Evolutionary conservation across 2,329 filamentous ascomycete species (phyloP).

Genomic region (Cytospora piceicola): DNA sequence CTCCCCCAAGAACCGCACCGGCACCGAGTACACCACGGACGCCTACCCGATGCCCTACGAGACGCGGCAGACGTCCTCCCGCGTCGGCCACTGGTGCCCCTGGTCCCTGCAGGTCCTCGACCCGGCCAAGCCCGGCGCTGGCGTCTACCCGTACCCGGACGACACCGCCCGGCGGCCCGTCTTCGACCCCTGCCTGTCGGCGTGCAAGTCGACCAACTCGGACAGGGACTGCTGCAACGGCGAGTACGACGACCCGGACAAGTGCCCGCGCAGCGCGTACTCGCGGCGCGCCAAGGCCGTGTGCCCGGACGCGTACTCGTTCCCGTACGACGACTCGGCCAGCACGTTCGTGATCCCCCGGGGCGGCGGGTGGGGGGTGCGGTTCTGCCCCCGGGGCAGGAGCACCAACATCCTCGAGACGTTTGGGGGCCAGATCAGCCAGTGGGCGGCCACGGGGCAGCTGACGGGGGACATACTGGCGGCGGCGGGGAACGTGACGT

Average conservation of each 20-base stretch:
- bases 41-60: slow-evolving; percentile 72
- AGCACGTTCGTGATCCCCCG: slow-evolving; percentile 65
- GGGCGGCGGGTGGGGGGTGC: slow-evolving; percentile 77
- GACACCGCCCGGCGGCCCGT: slow-evolving; percentile 69
- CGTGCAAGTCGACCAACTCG: slow-evolving; percentile 70
- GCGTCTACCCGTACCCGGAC: slow-evolving; percentile 81
- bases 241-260: slow-evolving; percentile 62
- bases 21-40: slow-evolving; percentile 64
- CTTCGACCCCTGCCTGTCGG: slow-evolving; percentile 79
- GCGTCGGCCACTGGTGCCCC: slow-evolving; percentile 74
- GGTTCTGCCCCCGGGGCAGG: slow-evolving; percentile 71
- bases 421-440: slow-evolving; percentile 53
- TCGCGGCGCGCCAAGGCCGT: slow-evolving; percentile 71
- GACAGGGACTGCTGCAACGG: slow-evolving; percentile 78
- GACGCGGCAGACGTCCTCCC: slow-evolving; percentile 55
- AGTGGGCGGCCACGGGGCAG: slow-evolving; percentile 49
- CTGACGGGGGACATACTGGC: slow-evolving; percentile 42
- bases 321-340: slow-evolving; percentile 63
- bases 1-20: slow-evolving; percentile 54
- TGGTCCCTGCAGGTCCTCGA: slow-evolving; percentile 74
- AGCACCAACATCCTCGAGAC: slow-evolving; percentile 63
- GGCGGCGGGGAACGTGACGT: slow-evolving; percentile 42
- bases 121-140: slow-evolving; percentile 71
- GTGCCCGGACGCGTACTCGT: slow-evolving; percentile 86
- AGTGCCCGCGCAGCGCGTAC: slow-evolving; percentile 71